Evolutionary conservation across 768 basidiomycete genomes (phyloP), one percentile per base, ranked within the genome.

Genomic region (Trametes sanguinea): DNA sequence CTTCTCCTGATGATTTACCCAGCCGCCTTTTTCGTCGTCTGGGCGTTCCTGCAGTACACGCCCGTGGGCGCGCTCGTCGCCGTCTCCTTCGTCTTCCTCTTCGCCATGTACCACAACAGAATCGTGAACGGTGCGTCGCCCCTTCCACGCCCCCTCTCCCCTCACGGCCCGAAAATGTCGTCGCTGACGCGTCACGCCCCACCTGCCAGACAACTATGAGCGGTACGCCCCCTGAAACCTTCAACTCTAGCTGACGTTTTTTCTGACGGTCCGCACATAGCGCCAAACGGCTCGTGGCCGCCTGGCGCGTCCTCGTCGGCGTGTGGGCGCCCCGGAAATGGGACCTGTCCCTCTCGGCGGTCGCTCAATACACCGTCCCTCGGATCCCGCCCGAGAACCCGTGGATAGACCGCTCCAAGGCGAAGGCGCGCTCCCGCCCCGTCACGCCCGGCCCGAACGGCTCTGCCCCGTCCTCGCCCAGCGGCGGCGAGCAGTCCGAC

Each of bases 241-340:
- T 29, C 47, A 47, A 43, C 51, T 37, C 11, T 37, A 29, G 35
- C 33, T 59, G 50, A 54, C 52, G 60, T 59, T 59, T 22, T 57
- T 48, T 30, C 47, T 67, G 32, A 63, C 40, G 43, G 32, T n/a
- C 53, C 54, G 14, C 11, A 33, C 47, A 4, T 57, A 94, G 94
- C 33, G 85, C 87, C 51, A 96, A 95, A 75, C 91, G 90, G 44
- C 82, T 96, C 51, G 81, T 90, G 16, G 92, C 95, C 5, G 87
- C 95, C n/a, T 99, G 96, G 95, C 88, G 94, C 56, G 87, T 97
- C n/a, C 83, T 99, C 13, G 84, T 98, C 65, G 97, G 95, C 6
- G 86, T 98, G 11, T 98, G 97, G 97, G 82, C 83, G 0, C 95
- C 95, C 5, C 87, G 84, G 72, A 79, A 77, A 47, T 92, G 88